phyloP scores from a whole-genome alignment of 2,329 filamentous ascomycete genomes.

The Fusarium sp. region DNA sequence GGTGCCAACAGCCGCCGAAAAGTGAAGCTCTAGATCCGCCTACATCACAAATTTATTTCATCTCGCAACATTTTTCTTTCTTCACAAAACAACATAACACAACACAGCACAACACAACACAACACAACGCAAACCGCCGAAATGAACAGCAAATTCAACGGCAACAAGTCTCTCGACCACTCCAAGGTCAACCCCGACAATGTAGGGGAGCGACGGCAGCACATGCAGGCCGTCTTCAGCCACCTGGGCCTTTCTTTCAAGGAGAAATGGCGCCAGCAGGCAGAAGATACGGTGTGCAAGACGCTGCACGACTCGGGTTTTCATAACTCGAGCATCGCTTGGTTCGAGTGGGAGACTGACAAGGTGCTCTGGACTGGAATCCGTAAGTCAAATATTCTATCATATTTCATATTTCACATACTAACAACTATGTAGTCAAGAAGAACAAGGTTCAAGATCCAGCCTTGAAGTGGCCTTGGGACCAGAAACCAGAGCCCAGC shows the following conservation, averaged over 20 bases:
- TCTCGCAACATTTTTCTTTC: no score
- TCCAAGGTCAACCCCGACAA: not conserved
- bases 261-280: not conserved
- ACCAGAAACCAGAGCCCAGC: fast-evolving
- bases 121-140: no score
- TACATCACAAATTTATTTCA: no score
- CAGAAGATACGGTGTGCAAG: not conserved
- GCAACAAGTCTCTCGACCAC: not conserved
- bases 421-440: not conserved
- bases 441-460: not conserved
- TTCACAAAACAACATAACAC: not conserved
- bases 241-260: not conserved
- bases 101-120: not conserved
- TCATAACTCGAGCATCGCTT: not conserved
- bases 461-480: not conserved
- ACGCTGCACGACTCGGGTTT: fast-evolving
- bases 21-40: no score
- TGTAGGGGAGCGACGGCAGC: not conserved
- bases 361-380: not conserved
- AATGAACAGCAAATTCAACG: not conserved
- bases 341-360: not conserved
- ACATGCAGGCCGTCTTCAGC: not conserved
- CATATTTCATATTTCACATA: not conserved
- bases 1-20: no score
- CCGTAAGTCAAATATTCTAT: not conserved